Percentiles rank a stretch among this genome's conserved stretches.
These are phyloP conservation scores for Atkinsonella texensis DNA, from an alignment of 2,329 filamentous ascomycete genomes.

Conservation along the genomic window DNA sequence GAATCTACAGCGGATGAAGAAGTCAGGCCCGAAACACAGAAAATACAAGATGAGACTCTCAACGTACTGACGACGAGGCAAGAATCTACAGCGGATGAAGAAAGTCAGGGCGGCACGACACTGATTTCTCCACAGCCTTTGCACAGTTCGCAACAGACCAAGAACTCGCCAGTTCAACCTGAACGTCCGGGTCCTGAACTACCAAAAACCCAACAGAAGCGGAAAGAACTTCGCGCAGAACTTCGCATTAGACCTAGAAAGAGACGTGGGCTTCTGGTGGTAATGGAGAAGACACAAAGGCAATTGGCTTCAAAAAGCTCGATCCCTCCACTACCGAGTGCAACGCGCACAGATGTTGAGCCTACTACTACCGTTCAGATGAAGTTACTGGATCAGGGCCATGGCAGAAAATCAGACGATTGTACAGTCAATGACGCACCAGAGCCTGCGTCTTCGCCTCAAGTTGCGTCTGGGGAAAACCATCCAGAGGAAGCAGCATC, in stretches of 20 bases:
- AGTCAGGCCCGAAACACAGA: not conserved
- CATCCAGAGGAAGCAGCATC: not conserved
- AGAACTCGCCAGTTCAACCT: too few relatives aligned
- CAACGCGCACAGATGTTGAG: not conserved
- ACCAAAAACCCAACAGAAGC: not conserved
- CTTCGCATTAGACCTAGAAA: slow-evolving; percentile 34
- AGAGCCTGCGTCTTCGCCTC: not conserved
- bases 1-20: not conserved
- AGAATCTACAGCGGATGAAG: not conserved
- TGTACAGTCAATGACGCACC: not conserved
- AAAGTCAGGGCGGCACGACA: not conserved
- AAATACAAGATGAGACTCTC: not conserved
- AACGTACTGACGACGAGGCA: not conserved
- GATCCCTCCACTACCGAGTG: not conserved
- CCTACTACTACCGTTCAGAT: not conserved
- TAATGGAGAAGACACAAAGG: slow-evolving; percentile 23
- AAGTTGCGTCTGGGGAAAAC: not conserved
- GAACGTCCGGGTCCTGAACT: not conserved
- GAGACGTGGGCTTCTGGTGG: slow-evolving; percentile 35
- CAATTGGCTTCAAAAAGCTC: not conserved
- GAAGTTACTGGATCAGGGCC: not conserved
- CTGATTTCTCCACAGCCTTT: too few relatives aligned
- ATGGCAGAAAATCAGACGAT: not conserved
- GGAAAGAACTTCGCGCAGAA: slow-evolving; percentile 26
- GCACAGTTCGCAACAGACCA: too few relatives aligned